A percentile compares a stretch with the other conserved stretches of the same genome.
Evolutionary conservation across 1,139 yeast genomes (phyloP).

Genomic region (Protomyces pachydermus): DNA sequence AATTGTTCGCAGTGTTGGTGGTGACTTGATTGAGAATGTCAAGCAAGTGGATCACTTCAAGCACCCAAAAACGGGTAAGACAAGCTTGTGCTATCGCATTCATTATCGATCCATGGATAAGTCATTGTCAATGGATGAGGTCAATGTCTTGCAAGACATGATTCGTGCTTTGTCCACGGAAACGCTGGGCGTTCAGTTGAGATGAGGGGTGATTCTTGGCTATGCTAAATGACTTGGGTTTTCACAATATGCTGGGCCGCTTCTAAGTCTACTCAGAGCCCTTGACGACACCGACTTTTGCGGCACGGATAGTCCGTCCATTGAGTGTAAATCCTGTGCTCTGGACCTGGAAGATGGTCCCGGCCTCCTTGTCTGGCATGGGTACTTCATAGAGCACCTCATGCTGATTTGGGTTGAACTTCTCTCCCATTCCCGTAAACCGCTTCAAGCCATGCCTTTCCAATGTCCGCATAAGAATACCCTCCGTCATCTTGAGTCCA

Average conservation of each 20-base stretch:
- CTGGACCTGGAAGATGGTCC: constrained; percentile 89
- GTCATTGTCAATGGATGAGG: constrained; percentile 73
- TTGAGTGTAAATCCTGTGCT: constrained; percentile 84
- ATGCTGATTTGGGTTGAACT: constrained; percentile 84
- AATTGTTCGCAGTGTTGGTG: constrained; percentile 71
- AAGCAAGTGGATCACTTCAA: constrained; percentile 65
- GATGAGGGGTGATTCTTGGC: not conserved
- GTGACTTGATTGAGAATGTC: constrained; percentile 86
- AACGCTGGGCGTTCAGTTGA: constrained; percentile 3
- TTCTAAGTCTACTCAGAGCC: constrained; percentile 38
- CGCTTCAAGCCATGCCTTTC: constrained; percentile 72
- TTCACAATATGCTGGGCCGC: not conserved
- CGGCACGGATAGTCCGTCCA: constrained; percentile 87
- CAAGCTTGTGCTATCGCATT: constrained; percentile 80
- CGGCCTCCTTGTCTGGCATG: constrained; percentile 85
- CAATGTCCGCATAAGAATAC: constrained; percentile 79
- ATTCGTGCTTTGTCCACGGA: constrained; percentile 44
- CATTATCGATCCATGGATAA: constrained; percentile 96
- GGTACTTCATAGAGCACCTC: constrained; percentile 90
- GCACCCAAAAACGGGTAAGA: constrained; percentile 74
- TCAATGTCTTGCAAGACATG: constrained; percentile 61
- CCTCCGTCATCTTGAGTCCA: constrained; percentile 88
- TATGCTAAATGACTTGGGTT: not conserved
- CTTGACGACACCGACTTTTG: constrained; percentile 92
- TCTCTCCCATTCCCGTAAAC: constrained; percentile 77